Conservation (phyloP, 2,329 filamentous ascomycete species). For the Cladosporium sp. region DNA sequence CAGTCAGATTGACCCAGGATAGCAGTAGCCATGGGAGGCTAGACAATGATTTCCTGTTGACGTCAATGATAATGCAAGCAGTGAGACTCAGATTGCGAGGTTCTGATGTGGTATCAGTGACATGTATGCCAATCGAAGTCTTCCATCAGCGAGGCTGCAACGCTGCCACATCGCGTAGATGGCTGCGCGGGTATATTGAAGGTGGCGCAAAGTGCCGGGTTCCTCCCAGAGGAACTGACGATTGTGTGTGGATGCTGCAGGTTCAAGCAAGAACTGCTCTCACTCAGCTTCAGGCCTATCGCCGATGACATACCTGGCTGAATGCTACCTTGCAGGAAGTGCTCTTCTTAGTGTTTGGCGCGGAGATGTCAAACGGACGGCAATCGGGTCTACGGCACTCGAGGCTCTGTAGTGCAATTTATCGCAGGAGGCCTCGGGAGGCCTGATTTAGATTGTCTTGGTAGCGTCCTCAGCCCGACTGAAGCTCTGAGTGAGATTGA, state of each 20-base stretch:
- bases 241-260: background rate
- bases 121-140: background rate
- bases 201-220: background rate
- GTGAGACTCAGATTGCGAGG: background rate
- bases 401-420: too few species aligned
- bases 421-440: too few species aligned
- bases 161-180: background rate
- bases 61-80: constrained; percentile 1
- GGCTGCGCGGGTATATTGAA: background rate
- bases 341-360: background rate
- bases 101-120: background rate
- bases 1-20: too few species aligned
- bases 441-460: too few species aligned
- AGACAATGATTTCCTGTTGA: background rate
- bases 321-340: background rate
- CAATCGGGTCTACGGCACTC: too few species aligned
- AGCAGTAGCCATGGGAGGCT: background rate
- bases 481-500: background rate
- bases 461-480: too few species aligned
- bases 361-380: too few species aligned
- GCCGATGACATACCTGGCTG: background rate
- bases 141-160: background rate
- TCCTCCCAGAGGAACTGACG: background rate
- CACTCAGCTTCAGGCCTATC: background rate
- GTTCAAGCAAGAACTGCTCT: background rate